Evolutionary conservation across 2,329 filamentous ascomycete species (phyloP).

Genomic region (Talaromyces albobiverticillius): DNA sequence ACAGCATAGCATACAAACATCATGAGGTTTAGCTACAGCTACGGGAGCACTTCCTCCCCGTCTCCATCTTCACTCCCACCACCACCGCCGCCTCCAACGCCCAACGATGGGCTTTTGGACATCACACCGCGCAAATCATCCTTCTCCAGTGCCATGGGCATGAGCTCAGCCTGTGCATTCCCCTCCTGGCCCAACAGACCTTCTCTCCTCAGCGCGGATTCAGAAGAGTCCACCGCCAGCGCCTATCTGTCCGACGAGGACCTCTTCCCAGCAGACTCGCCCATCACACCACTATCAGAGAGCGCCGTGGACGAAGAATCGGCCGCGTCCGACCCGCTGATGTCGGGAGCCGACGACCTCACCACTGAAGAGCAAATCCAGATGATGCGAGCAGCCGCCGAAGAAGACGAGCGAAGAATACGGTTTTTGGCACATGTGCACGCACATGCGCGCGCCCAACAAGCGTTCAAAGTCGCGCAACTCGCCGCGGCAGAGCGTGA

Average conservation of each 20-base stretch:
- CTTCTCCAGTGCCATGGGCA: slow-evolving; percentile 37
- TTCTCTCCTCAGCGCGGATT: slow-evolving; percentile 32
- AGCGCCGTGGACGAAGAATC: slow-evolving; percentile 27
- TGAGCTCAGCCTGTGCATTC: slow-evolving; percentile 42
- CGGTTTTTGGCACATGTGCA: slow-evolving; percentile 41
- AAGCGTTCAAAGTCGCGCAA: slow-evolving; percentile 36
- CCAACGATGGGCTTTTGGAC: slow-evolving; percentile 37
- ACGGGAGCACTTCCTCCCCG: slow-evolving; percentile 22
- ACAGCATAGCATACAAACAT: slow-evolving; percentile 11
- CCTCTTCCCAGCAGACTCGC: slow-evolving; percentile 33
- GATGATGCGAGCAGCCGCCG: slow-evolving; percentile 31
- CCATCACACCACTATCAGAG: slow-evolving; percentile 25
- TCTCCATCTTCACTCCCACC: slow-evolving; percentile 30
- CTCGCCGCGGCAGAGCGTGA: slow-evolving; percentile 23
- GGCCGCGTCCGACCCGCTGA: slow-evolving; percentile 21
- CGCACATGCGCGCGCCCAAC: slow-evolving; percentile 39
- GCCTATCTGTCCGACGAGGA: slow-evolving; percentile 44
- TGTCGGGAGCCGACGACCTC: slow-evolving; percentile 21
- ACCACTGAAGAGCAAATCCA: slow-evolving; percentile 41
- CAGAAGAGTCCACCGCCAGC: slow-evolving; percentile 29
- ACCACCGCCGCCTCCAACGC: slow-evolving; percentile 38
- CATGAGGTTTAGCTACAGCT: slow-evolving; percentile 28
- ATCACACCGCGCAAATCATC: slow-evolving; percentile 42
- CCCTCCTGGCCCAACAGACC: slow-evolving; percentile 44
- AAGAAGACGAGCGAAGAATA: slow-evolving; percentile 33